These are phyloP conservation scores for Sporisorium reilianum DNA, from an alignment of 1,284 basidiomycete species.

Conservation along the genomic window DNA sequence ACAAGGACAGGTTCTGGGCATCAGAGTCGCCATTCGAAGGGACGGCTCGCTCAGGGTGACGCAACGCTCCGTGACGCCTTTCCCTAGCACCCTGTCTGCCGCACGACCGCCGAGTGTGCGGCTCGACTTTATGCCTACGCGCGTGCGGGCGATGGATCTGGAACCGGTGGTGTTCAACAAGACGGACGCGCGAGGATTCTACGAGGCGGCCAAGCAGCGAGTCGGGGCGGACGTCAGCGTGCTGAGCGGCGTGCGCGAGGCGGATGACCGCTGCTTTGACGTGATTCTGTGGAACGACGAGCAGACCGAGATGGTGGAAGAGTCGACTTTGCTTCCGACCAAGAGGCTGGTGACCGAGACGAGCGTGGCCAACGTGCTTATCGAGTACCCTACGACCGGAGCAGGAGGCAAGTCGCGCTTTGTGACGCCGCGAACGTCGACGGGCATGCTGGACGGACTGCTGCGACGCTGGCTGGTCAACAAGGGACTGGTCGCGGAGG, in stretches of 20 bases:
- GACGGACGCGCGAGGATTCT: constrained; percentile 48
- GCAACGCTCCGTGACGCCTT: constrained; percentile 32
- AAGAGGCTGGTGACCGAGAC: constrained; percentile 40
- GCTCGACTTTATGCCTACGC: constrained; percentile 33
- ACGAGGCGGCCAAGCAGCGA: constrained; percentile 46
- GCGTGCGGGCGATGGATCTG: constrained; percentile 41
- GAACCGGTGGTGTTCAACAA: constrained; percentile 56
- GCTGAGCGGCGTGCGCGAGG: constrained; percentile 41
- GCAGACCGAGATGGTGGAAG: constrained; percentile 17
- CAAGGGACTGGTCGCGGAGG: constrained; percentile 31
- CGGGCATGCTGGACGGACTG: constrained; percentile 46
- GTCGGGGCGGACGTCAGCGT: constrained; percentile 36
- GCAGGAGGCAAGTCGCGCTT: constrained; percentile 29
- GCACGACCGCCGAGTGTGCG: constrained; percentile 32
- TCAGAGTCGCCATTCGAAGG: constrained; percentile 34
- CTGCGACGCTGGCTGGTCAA: constrained; percentile 44
- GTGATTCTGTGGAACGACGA: constrained; percentile 53
- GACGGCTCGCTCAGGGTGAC: constrained; percentile 36
- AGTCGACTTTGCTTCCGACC: not conserved
- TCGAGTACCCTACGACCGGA: constrained; percentile 17
- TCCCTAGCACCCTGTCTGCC: constrained; percentile 22
- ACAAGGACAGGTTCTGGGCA: constrained; percentile 27
- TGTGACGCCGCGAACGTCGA: constrained; percentile 35
- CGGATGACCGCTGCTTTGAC: constrained; percentile 42
- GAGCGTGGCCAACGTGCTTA: constrained; percentile 46